Evolutionary conservation across 2,329 filamentous ascomycete genomes (phyloP).

Genomic region (Trichoderma afroharzianum): DNA sequence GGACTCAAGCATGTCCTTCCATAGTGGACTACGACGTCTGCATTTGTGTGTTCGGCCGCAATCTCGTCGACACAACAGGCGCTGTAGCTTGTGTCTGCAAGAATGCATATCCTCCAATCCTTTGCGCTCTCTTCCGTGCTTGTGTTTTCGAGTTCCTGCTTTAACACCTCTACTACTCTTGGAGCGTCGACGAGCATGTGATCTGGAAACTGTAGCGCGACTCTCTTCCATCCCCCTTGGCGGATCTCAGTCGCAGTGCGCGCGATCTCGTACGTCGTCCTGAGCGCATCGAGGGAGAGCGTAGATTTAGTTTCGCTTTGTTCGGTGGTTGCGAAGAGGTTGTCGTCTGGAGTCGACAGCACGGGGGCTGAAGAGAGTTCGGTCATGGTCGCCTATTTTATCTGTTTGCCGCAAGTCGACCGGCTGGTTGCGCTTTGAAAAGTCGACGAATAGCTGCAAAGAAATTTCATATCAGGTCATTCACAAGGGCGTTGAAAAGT

Average conservation of each 20-base stretch:
- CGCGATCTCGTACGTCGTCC: slow-evolving; percentile 77
- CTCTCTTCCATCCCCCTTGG: slow-evolving; percentile 65
- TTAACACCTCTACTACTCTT: slow-evolving; percentile 63
- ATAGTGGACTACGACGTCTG: slow-evolving; percentile 91
- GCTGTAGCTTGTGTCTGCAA: slow-evolving; percentile 95
- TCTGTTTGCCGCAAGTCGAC: neutral
- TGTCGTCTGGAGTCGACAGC: slow-evolving; percentile 61
- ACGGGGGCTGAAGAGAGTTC: slow-evolving; percentile 54
- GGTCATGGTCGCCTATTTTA: slow-evolving; percentile 35
- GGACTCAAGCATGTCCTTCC: slow-evolving; percentile 89
- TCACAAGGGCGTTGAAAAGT: neutral
- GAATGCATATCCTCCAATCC: slow-evolving; percentile 62
- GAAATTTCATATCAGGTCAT: slow-evolving; percentile 10
- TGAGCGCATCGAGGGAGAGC: slow-evolving; percentile 64
- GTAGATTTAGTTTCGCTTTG: slow-evolving; percentile 31
- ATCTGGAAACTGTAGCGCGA: slow-evolving; percentile 96
- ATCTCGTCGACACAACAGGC: slow-evolving; percentile 97
- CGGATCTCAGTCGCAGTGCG: slow-evolving; percentile 74
- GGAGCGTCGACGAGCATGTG: slow-evolving; percentile 85
- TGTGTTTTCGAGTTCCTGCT: slow-evolving; percentile 24
- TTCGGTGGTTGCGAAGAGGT: slow-evolving; percentile 53
- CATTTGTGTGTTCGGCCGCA: slow-evolving; percentile 87
- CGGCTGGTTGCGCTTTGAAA: neutral
- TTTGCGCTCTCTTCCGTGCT: slow-evolving; percentile 17
- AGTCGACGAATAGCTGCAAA: neutral